phyloP scores from a whole-genome alignment of 2,329 filamentous ascomycete species.

The Periconia sp. region DNA sequence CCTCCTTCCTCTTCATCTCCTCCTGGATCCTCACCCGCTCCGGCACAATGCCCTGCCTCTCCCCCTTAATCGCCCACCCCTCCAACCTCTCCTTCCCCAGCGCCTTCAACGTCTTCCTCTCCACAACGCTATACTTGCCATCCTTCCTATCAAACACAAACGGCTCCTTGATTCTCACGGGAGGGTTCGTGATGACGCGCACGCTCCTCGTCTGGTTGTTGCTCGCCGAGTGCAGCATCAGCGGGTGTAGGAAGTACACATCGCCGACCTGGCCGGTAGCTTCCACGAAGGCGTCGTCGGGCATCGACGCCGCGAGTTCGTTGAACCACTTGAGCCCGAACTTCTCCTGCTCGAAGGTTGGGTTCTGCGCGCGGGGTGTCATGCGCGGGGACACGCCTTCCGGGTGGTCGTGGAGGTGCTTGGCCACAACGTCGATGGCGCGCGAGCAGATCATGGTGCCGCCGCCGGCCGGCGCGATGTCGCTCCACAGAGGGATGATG shows the following conservation, averaged over 20 bases:
- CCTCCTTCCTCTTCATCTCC: constrained; percentile 53
- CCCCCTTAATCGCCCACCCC: constrained; percentile 56
- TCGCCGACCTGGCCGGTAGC: constrained; percentile 58
- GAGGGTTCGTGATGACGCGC: constrained; percentile 59
- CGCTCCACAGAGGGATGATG: constrained; percentile 68
- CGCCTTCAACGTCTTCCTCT: constrained; percentile 56
- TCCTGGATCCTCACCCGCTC: constrained; percentile 52
- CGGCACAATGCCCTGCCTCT: constrained; percentile 55
- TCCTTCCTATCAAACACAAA: constrained; percentile 56
- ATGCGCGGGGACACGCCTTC: constrained; percentile 68
- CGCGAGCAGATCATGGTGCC: constrained; percentile 66
- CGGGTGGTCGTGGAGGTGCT: constrained; percentile 61
- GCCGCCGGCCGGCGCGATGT: constrained; percentile 62
- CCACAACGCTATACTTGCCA: constrained; percentile 57
- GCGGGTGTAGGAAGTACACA: constrained; percentile 61
- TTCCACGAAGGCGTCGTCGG: constrained; percentile 54
- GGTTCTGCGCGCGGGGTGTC: constrained; percentile 55
- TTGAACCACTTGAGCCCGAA: constrained; percentile 51
- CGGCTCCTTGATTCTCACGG: constrained; percentile 55
- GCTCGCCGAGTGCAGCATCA: constrained; percentile 61
- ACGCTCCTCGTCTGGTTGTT: constrained; percentile 52
- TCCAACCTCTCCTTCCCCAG: constrained; percentile 51
- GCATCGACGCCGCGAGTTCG: constrained; percentile 39
- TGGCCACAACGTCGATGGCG: constrained; percentile 60
- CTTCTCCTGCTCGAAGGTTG: constrained; percentile 47